Evolutionary conservation across 2,329 filamentous ascomycete genomes (phyloP).

Genomic region (Pseudogymnoascus sp.): DNA sequence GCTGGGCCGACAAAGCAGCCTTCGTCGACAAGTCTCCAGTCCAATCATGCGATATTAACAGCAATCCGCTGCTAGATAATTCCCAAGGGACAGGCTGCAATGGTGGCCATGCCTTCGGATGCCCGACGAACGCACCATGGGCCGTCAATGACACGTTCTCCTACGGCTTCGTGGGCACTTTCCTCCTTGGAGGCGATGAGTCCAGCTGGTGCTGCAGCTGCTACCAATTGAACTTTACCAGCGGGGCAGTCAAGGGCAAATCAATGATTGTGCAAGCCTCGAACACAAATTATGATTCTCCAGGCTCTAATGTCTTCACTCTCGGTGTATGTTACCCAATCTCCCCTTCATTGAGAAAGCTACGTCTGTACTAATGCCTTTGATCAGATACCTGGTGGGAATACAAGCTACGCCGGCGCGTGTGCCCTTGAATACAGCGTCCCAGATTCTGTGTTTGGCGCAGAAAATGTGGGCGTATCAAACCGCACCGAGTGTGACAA

Average conservation of each 20-base stretch:
- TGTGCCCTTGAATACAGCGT: background rate
- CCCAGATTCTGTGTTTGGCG: background rate
- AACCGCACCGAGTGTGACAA: background rate
- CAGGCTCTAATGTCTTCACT: constrained; percentile 46
- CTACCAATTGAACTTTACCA: constrained; percentile 54
- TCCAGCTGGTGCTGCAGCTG: constrained; percentile 45
- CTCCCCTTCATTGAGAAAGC: background rate
- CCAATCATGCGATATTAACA: constrained; percentile 46
- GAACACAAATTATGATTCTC: constrained; percentile 49
- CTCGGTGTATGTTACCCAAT: constrained; percentile 32
- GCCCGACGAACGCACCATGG: constrained; percentile 45
- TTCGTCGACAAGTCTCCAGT: constrained; percentile 39
- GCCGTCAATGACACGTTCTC: constrained; percentile 41
- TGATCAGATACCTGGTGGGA: background rate
- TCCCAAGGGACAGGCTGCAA: constrained; percentile 46
- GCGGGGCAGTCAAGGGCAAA: constrained; percentile 45
- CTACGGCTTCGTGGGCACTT: constrained; percentile 48
- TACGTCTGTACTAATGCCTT: background rate
- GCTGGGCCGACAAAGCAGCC: constrained; percentile 50
- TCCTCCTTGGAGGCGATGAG: constrained; percentile 38
- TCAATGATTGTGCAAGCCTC: constrained; percentile 54
- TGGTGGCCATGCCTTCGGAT: constrained; percentile 46
- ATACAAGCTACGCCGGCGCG: background rate
- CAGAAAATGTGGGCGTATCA: background rate
- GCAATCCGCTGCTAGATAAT: constrained; percentile 45